Conservation (phyloP, 805 yeast species). For the Nakazawaea siamensis region DNA sequence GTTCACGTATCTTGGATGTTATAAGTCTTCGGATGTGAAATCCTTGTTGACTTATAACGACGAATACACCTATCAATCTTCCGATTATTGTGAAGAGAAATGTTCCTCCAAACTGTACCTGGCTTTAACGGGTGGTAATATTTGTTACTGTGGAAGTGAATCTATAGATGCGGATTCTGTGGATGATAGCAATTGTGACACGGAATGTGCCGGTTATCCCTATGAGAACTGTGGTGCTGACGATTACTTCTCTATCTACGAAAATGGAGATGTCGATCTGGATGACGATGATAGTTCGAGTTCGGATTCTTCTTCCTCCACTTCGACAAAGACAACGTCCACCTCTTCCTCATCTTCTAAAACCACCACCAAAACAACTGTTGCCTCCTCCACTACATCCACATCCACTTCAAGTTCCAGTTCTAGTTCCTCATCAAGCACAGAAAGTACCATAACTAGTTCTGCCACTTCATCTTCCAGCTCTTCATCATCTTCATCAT, state of each 20-base stretch:
- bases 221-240: constrained; percentile 51
- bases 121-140: constrained; percentile 44
- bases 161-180: constrained; percentile 22
- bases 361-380: constrained; percentile 12
- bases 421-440: constrained; percentile 13
- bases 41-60: constrained; percentile 33
- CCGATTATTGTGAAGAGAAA: constrained; percentile 41
- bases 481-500: constrained; percentile 10
- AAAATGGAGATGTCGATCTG: constrained; percentile 21
- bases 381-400: constrained; percentile 14
- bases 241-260: constrained; percentile 37
- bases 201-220: constrained; percentile 55
- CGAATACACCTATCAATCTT: constrained; percentile 48
- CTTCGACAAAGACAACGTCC: constrained; percentile 12
- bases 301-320: constrained; percentile 19
- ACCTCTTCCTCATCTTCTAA: background rate
- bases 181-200: constrained; percentile 28
- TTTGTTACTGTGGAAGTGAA: constrained; percentile 61
- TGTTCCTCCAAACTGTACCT: constrained; percentile 41
- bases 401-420: constrained; percentile 11
- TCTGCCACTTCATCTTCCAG: constrained; percentile 11
- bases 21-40: constrained; percentile 20
- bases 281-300: constrained; percentile 6
- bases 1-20: constrained; percentile 27
- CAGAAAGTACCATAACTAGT: constrained; percentile 13